A percentile compares a stretch with the other conserved stretches of the same genome.
Evolutionary conservation across 2,329 filamentous ascomycete species (phyloP).

Genomic region (Colletotrichum musae): DNA sequence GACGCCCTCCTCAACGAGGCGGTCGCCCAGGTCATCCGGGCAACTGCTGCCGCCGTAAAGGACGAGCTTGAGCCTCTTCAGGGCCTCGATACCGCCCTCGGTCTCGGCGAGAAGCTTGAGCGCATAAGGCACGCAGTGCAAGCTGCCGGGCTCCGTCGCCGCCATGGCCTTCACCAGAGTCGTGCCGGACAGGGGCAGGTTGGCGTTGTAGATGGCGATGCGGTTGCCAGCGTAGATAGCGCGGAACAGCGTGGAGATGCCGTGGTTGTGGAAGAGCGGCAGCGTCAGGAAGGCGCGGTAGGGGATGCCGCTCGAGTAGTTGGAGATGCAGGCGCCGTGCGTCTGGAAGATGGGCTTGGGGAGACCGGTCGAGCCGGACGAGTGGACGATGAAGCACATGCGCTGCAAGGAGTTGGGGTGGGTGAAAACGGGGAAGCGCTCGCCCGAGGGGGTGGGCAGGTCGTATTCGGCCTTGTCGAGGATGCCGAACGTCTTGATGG

Average conservation of each 20-base stretch:
- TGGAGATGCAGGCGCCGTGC: conserved; percentile 61
- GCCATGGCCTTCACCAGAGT: conserved; percentile 58
- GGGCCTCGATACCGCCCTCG: conserved; percentile 60
- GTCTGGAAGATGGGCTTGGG: conserved; percentile 70
- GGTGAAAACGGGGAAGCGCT: conserved; percentile 41
- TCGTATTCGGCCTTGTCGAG: conserved; percentile 39
- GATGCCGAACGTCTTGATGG: conserved; percentile 43
- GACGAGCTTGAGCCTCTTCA: conserved; percentile 61
- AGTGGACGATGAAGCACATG: conserved; percentile 51
- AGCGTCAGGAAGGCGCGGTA: conserved; percentile 61
- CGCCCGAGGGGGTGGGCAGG: conserved; percentile 26
- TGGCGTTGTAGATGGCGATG: conserved; percentile 63
- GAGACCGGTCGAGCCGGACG: conserved; percentile 66
- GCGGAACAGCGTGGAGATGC: conserved; percentile 63
- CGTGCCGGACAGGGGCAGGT: conserved; percentile 62
- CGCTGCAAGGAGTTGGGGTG: conserved; percentile 41
- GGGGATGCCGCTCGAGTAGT: conserved; percentile 59
- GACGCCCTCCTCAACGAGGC: conserved; percentile 62
- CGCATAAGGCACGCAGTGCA: conserved; percentile 71
- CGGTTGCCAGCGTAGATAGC: conserved; percentile 61
- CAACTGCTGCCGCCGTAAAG: conserved; percentile 66
- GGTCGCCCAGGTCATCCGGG: conserved; percentile 67
- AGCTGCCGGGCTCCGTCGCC: conserved; percentile 59
- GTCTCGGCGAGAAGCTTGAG: conserved; percentile 71
- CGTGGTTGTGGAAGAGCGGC: conserved; percentile 67